Conservation (phyloP, 345 rosid species). For the Rhodamnia rubescens region DNA sequence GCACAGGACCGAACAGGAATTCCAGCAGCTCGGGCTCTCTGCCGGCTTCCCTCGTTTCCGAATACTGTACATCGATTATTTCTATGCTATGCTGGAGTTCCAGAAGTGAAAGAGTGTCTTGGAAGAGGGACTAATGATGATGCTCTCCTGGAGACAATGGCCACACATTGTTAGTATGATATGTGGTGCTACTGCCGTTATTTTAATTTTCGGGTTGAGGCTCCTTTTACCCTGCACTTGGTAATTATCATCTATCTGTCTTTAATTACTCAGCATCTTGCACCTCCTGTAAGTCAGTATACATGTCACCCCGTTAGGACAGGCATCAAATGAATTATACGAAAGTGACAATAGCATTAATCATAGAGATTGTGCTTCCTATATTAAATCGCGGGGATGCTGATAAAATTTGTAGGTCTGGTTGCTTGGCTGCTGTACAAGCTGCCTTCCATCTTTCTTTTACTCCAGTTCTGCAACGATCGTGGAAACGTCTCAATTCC, state of each 20-base stretch:
- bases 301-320: background rate
- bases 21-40: conserved; percentile 46
- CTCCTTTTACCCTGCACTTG: background rate
- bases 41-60: conserved; percentile 51
- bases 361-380: background rate
- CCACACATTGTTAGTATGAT: background rate
- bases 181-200: background rate
- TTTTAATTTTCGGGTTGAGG: background rate
- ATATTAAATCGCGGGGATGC: too few relatives aligned
- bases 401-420: background rate
- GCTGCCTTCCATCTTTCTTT: background rate
- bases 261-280: background rate
- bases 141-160: background rate
- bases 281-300: background rate
- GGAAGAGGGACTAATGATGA: background rate
- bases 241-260: background rate
- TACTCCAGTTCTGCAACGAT: background rate
- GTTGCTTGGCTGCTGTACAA: background rate
- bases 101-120: conserved; percentile 27
- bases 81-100: conserved; percentile 66
- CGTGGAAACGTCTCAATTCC: background rate
- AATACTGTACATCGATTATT: conserved; percentile 44
- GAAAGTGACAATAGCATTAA: background rate
- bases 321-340: background rate
- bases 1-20: conserved; percentile 68